Evolutionary conservation across 192 early-diverging fungal species (phyloP), one percentile per base, ranked within the genome.

Genomic region (Backusella australiensis): DNA sequence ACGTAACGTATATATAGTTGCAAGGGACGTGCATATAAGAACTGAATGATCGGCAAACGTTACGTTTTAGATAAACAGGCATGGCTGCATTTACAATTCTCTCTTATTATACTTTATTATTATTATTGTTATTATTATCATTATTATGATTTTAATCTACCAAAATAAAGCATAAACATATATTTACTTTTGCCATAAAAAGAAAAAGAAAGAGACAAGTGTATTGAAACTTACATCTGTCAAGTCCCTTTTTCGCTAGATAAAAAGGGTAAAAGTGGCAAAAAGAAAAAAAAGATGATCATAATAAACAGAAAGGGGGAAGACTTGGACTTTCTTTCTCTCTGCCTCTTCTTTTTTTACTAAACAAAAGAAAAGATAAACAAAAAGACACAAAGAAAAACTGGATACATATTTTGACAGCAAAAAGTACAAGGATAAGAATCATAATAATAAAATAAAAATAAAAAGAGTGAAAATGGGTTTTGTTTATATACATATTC

Each of bases 11-110:
- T 68, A 68, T 38, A 68, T 69, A n/a, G 38, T 41, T 69, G 34
- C 36, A 69, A 69, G 68, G 68, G 68, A 69, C 68, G 68, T 69
- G 68, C 68, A 69, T 69, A 69, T 69, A 36, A 38, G 34, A 39
- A 69, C 38, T 35, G 68, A 69, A 21, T 69, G 68, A 69, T 69
- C 68, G 68, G 68, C 68, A 69, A 69, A 69, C 34, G 68, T 35
- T 69, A 69, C 68, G 68, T 69, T 41, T 38, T 35, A 69, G 38
- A 39, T 39, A 69, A 69, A 69, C 68, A 69, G 38, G 35, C 35
- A 39, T 38, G 35, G 68, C 68, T 38, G 68, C 68, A 38, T 69
- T 69, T 69, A 39, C 68, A 69, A 69, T 69, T 67, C 66, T 35
- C 19, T 67, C 29, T 34, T 67, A 35, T 35, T 67, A 12, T 69